Conservation (phyloP, 768 basidiomycete species). For the Dentipellis fragilis region DNA sequence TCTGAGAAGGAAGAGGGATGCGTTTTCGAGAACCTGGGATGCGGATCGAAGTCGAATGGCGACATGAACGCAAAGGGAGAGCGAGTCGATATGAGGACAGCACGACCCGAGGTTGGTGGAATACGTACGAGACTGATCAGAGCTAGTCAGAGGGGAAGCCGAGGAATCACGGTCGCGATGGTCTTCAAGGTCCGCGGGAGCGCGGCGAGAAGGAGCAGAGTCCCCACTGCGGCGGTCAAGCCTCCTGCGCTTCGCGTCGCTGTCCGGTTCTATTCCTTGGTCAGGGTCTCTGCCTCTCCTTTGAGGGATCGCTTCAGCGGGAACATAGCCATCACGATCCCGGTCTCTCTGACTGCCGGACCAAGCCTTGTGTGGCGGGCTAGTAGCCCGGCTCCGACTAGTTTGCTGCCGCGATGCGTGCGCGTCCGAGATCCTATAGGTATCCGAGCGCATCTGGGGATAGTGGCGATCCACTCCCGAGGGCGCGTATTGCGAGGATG, state of each 20-base stretch:
- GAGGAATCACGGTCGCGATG: slow-evolving; percentile 6
- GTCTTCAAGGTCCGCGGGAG: slow-evolving; percentile 3
- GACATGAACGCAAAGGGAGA: slow-evolving; percentile 4
- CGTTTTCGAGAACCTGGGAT: slow-evolving; percentile 10
- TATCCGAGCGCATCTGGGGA: slow-evolving; percentile 1
- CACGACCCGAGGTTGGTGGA: not conserved
- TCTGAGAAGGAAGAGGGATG: slow-evolving; percentile 12
- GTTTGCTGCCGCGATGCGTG: not conserved
- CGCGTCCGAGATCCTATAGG: too few species aligned
- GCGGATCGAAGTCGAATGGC: not conserved
- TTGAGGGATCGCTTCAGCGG: slow-evolving; percentile 6
- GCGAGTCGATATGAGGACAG: slow-evolving; percentile 6
- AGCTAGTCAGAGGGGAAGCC: slow-evolving; percentile 3
- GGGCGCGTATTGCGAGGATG: slow-evolving; percentile 8
- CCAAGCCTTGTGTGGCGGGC: slow-evolving; percentile 8
- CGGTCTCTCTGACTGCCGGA: not conserved
- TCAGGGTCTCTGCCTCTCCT: slow-evolving; percentile 6
- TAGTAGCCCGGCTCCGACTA: slow-evolving; percentile 6
- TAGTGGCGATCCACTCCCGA: slow-evolving; percentile 7
- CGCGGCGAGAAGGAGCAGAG: slow-evolving; percentile 4
- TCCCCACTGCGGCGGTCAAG: slow-evolving; percentile 6
- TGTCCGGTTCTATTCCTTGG: slow-evolving; percentile 7
- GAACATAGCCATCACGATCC: slow-evolving; percentile 2
- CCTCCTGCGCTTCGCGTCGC: slow-evolving; percentile 9
- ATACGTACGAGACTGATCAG: slow-evolving; percentile 12